Evolutionary conservation across 805 yeast species (phyloP).

Genomic region (Yamadazyma scolyti): DNA sequence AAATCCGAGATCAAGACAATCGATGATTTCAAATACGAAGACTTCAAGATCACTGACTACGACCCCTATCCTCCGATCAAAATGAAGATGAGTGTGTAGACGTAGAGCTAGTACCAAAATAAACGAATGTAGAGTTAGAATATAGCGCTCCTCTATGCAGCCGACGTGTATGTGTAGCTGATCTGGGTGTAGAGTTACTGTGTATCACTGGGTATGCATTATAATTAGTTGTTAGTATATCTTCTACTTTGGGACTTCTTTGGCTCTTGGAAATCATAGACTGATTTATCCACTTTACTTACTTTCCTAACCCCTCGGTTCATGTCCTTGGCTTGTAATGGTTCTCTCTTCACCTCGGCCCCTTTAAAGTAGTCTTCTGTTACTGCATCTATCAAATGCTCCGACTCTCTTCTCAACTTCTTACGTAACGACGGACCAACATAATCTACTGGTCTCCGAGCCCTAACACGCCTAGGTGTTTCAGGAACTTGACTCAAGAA

Average conservation of each 20-base stretch:
- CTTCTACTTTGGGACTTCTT: too few relatives aligned
- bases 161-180: too few relatives aligned
- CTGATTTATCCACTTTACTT: too few relatives aligned
- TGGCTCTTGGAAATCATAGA: too few relatives aligned
- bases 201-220: too few relatives aligned
- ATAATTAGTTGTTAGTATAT: too few relatives aligned
- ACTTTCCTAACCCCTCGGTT: too few relatives aligned
- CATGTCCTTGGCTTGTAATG: constrained; percentile 1
- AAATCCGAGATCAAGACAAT: constrained; percentile 51
- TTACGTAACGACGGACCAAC: constrained; percentile 63
- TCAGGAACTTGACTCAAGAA: too few relatives aligned
- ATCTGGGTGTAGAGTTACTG: too few relatives aligned
- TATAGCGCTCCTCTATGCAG: too few relatives aligned
- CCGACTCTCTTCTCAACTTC: constrained; percentile 67
- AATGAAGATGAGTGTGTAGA: constrained; percentile 96
- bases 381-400: constrained; percentile 59
- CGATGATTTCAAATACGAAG: constrained; percentile 87
- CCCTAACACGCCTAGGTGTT: constrained; percentile 27
- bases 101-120: too few relatives aligned
- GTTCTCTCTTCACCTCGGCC: constrained; percentile 9
- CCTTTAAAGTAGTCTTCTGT: constrained; percentile 23
- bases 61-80: constrained; percentile 79
- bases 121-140: too few relatives aligned
- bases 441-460: constrained; percentile 60
- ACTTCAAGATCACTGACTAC: constrained; percentile 77